Base-by-base conservation (phyloP, 2,329 filamentous ascomycete genomes). In the Aspergillus neoniger region DNA sequence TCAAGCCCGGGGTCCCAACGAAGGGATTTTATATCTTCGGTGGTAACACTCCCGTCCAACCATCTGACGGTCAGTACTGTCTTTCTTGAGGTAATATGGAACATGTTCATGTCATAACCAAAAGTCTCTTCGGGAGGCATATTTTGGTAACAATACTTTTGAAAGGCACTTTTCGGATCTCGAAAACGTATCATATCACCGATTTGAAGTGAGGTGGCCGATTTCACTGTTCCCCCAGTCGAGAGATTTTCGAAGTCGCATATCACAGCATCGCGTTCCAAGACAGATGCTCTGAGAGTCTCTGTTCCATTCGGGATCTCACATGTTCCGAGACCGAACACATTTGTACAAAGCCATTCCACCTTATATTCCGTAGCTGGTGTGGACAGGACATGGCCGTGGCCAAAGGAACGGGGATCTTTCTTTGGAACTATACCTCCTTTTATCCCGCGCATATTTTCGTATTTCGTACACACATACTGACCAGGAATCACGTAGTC, bases 31-130 rank as follows among this genome's bases (percentile, higher is more conserved):
- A 80, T 79, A 12, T 70, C 55, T 43, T 85, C 78, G 28, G 76
- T 75, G 0, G 82, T 83, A 30, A 82, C 74, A 8, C 78, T 79
- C 15, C 82, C 76, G 67, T 88, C 83, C 66, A 87, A 85, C 86
- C 86, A 88, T 62, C 82, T 80, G 4, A 88, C 81, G 1, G 75
- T 81, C 12, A 82, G 81, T n/a, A 75, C 72, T 2, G 83, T 83
- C 19, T 74, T 75, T 10, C 81, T 82, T 32, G 77, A 76, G 54
- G 81, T 74, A 55, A 87, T 76, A 12, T 81, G 77, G 64, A 82
- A 86, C 2, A 85, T 78, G 61, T 88, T 87, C 63, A 87, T 71
- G 64, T 88, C 85, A 67, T 83, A 86, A 1, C 84, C 85, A 43
- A 82, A 74, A 8, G 79, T 81, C 21, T 81, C 76, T 3, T 78